phyloP scores from a whole-genome alignment of 306 rosid genomes.

The Lathyrus sativus region DNA sequence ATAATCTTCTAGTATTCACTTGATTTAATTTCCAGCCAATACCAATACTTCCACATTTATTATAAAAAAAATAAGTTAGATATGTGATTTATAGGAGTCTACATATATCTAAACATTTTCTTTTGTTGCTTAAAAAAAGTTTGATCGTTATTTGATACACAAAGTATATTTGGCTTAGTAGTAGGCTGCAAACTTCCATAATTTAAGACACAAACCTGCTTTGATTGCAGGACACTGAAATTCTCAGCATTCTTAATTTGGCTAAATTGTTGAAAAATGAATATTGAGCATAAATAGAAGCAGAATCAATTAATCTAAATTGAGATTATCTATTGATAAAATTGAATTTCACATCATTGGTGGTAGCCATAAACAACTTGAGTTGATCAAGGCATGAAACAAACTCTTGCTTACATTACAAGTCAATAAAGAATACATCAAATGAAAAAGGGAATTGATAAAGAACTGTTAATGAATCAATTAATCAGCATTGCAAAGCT shows the following conservation, averaged over 20 bases:
- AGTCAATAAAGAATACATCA: neutral
- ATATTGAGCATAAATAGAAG: neutral
- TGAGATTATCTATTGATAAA: neutral
- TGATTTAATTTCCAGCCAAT: too few relatives aligned
- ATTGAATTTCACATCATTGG: slow-evolving; percentile 22
- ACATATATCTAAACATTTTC: too few relatives aligned
- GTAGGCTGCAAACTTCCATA: neutral
- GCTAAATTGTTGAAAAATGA: neutral
- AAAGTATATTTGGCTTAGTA: too few relatives aligned
- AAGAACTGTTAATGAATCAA: neutral
- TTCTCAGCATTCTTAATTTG: slow-evolving; percentile 7
- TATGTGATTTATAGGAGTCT: too few relatives aligned
- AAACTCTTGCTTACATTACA: slow-evolving; percentile 19
- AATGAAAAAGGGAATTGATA: neutral
- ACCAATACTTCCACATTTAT: too few relatives aligned
- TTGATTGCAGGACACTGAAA: neutral
- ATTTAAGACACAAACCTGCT: neutral
- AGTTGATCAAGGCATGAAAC: slow-evolving; percentile 27
- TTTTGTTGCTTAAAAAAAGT: too few relatives aligned
- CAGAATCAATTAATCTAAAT: neutral
- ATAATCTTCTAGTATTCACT: too few relatives aligned
- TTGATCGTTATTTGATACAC: too few relatives aligned
- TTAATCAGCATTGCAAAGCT: slow-evolving; percentile 46
- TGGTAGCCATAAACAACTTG: slow-evolving; percentile 27
- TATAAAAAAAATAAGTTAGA: too few relatives aligned